Evolutionary conservation across 257 asterid species (phyloP).

Genomic region (Solanum piurae): DNA sequence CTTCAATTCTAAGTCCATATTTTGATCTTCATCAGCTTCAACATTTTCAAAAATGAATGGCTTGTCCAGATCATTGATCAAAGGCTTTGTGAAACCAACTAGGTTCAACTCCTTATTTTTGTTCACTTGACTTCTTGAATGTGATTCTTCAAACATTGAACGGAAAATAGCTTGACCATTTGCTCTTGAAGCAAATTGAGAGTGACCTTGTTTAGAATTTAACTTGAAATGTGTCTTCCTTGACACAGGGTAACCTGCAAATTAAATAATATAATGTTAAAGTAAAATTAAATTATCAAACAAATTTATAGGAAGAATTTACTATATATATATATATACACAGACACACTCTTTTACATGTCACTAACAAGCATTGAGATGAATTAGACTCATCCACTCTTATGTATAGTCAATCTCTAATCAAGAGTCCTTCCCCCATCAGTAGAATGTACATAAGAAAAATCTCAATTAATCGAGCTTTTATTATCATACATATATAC

Average conservation of each 20-base stretch:
- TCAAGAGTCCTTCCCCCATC: background rate
- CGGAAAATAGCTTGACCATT: background rate
- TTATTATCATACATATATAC: background rate
- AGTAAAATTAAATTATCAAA: background rate
- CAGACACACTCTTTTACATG: background rate
- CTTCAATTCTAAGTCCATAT: background rate
- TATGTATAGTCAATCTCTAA: background rate
- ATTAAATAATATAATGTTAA: background rate
- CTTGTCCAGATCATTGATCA: background rate
- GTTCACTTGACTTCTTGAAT: background rate
- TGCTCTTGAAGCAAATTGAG: background rate
- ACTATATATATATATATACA: no score
- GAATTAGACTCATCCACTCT: background rate
- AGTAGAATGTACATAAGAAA: background rate
- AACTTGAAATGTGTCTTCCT: background rate
- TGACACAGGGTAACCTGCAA: background rate
- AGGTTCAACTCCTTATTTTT: background rate
- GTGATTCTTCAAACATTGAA: background rate
- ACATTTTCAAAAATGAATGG: background rate
- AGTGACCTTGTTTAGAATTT: background rate
- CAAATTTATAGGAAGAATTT: background rate
- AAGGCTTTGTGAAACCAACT: background rate
- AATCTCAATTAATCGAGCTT: background rate
- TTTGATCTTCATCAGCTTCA: background rate
- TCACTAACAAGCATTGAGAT: background rate